Base-by-base conservation (phyloP, 371 early-diverging fungal genomes). In the Gilbertella persicaria region DNA sequence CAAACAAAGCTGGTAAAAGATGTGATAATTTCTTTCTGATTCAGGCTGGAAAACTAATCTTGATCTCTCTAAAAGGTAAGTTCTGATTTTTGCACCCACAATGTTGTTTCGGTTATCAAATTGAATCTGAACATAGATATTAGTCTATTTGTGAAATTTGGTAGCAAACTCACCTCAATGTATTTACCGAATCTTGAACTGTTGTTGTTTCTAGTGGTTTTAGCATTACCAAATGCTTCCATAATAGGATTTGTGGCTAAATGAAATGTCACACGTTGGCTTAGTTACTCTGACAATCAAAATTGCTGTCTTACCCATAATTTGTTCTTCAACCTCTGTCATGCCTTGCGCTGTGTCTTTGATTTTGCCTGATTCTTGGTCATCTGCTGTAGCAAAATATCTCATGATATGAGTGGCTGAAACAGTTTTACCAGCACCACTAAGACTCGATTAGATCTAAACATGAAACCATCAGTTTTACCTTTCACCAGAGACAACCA, bases 201-300 rank as follows among this genome's bases (percentile, higher is more conserved):
- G 81, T 99, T 99, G 74, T 99, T 96, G 75, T 99, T 99, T 60
- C 97, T 85, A 1, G 95, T 92, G 13, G 99, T 99, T 75, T 98
- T 98, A 52, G 99, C 96, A 83, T 99, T 99, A 69, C 99, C 99
- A 76, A 99, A 99, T 19, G 98, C 92, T 85, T 99, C 99, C 79
- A 99, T 89, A 63, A 99, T 94, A 7, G 99, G 98, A 70, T 99
- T 98, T 55, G 99, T 99, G 99, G 46, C 99, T 99, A 74, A 99
- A 99, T 17, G n/a, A n/a, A n/a, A n/a, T n/a, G n/a, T n/a, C n/a
- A n/a, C 24, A 36, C 12, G n/a, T 33, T 35, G 47, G 40, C 45
- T 55, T 30, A 45, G 51, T 44, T n/a, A n/a, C n/a, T n/a, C n/a
- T n/a, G n/a, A n/a, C n/a, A n/a, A n/a, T n/a, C n/a, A n/a, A 17